Evolutionary conservation across 192 early-diverging fungal species (phyloP), one percentile per base, ranked within the genome.

Genomic region (Spinellus fusiger): DNA sequence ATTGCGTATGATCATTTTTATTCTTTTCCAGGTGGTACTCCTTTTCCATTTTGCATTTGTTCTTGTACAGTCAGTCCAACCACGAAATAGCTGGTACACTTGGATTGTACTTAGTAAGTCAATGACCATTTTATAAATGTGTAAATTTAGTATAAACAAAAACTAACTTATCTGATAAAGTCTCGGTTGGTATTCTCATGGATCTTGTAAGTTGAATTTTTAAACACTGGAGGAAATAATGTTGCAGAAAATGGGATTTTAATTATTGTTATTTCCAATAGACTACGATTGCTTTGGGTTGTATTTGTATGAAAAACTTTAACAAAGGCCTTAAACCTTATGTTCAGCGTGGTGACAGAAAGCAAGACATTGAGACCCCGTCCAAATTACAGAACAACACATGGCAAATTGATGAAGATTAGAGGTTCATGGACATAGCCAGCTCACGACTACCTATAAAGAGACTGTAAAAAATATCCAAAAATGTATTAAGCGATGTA

Each of bases 41-140:
- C 16, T 73, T 15, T 61, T 64, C 22, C 65, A 73, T 35, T 73
- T 64, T 56, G 48, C 44, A 5, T 49, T 68, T 26, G 59, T 73
- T 16, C 33, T 73, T 12, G 28, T 51, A 12, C 56, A 73, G 46
- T 66, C 69, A 15, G 44, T 66, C 8, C 40, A 56, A 31, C 64
- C 69, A 5, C 57, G 54, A 31, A 73, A 67, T 22, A 59, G 65
- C 28, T 73, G 71, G 71, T 66, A 65, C 22, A 63, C 66, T 6
- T 73, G 71, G 71, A 67, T 73, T 55, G 61, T 64, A 32, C n/a
- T 64, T 23, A 55, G 67, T 69, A 63, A 50, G 59, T 61, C 28
- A 23, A 25, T 23, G 26, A 56, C 49, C 20, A 28, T 25, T 26
- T 44, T 53, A 10, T 10, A 10, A 22, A n/a, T n/a, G n/a, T n/a